These are phyloP conservation scores for Aspergillus ochraceus DNA, from an alignment of 2,329 filamentous ascomycete genomes.

Conservation along the genomic window DNA sequence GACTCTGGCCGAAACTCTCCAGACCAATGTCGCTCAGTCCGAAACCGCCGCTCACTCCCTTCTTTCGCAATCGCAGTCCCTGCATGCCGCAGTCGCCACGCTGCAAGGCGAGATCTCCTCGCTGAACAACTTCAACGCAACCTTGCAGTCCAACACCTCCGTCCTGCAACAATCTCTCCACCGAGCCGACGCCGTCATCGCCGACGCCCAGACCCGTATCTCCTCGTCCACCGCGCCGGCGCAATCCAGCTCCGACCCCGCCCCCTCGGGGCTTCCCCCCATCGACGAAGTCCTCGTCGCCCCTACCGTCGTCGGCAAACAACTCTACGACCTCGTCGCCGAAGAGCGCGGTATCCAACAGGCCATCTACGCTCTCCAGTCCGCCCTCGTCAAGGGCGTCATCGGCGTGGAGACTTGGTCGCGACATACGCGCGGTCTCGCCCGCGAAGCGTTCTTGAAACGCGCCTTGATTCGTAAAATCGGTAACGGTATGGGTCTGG, in stretches of 20 bases:
- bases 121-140: conserved; percentile 67
- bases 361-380: conserved; percentile 68
- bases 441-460: conserved; percentile 50
- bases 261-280: conserved; percentile 57
- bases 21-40: conserved; percentile 69
- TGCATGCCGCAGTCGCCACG: conserved; percentile 66
- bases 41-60: conserved; percentile 72
- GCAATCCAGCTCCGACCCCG: conserved; percentile 33
- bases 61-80: conserved; percentile 74
- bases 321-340: conserved; percentile 84
- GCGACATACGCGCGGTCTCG: conserved; percentile 47
- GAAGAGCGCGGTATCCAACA: conserved; percentile 87
- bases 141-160: conserved; percentile 73
- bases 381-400: conserved; percentile 45
- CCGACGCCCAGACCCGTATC: conserved; percentile 64
- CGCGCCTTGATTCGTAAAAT: conserved; percentile 48
- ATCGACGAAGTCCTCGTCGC: conserved; percentile 93
- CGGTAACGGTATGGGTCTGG: conserved; percentile 47
- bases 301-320: conserved; percentile 87
- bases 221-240: conserved; percentile 20
- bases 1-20: conserved; percentile 67
- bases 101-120: conserved; percentile 73
- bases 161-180: conserved; percentile 76
- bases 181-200: conserved; percentile 76
- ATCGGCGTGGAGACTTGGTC: conserved; percentile 50